phyloP scores from a whole-genome alignment of 192 early-diverging fungal genomes.

The Chytriomyces confervae region DNA sequence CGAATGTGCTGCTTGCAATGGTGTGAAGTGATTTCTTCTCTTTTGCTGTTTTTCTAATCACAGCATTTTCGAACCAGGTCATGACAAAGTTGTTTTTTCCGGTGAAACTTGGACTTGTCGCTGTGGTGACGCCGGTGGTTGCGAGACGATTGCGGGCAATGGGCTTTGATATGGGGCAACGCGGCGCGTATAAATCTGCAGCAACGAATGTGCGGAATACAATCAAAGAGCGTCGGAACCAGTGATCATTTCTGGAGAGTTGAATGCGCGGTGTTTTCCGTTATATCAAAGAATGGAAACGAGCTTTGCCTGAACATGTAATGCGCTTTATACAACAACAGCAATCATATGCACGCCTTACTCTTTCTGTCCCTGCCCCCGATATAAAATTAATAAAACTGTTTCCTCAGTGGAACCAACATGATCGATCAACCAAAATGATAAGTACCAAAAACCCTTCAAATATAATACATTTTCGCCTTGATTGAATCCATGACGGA shows the following conservation, averaged over 20 bases:
- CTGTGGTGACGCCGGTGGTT: constrained; percentile 46
- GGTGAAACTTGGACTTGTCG: constrained; percentile 53
- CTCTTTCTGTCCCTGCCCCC: too few species aligned
- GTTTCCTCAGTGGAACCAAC: too few species aligned
- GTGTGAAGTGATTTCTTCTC: too few species aligned
- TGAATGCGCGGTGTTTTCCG: not conserved
- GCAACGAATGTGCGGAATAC: constrained; percentile 33
- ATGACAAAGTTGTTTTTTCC: constrained; percentile 65
- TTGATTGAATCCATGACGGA: constrained; percentile 19
- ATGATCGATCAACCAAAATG: constrained; percentile 22
- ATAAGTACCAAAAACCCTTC: not conserved
- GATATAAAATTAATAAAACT: too few species aligned
- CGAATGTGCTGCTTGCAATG: constrained; percentile 57
- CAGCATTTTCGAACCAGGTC: constrained; percentile 5
- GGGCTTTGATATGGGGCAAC: constrained; percentile 49
- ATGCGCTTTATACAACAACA: not conserved
- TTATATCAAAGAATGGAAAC: too few species aligned
- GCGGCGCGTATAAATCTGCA: constrained; percentile 43
- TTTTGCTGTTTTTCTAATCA: too few species aligned
- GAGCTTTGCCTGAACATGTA: too few species aligned
- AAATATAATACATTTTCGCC: constrained; percentile 33
- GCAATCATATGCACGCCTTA: not conserved
- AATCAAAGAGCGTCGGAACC: constrained; percentile 34
- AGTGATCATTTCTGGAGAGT: not conserved
- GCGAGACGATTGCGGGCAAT: constrained; percentile 47